Conservation (phyloP, 495 filamentous ascomycete species). For the Penicillium longicatenatum region DNA sequence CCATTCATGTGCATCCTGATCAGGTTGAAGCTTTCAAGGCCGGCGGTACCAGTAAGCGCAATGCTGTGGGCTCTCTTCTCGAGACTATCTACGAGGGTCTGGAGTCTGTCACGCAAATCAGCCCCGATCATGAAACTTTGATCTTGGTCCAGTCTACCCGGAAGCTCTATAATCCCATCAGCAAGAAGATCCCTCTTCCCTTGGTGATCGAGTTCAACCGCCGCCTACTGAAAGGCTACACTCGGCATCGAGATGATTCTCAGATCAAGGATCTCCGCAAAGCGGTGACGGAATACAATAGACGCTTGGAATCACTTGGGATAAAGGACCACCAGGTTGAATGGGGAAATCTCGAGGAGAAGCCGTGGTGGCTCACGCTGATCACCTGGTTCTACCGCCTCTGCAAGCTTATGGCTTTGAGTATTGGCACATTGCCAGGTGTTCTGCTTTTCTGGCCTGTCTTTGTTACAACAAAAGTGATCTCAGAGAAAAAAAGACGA, state of each 20-base stretch:
- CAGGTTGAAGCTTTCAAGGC: slow-evolving; percentile 80
- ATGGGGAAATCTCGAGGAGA: slow-evolving; percentile 69
- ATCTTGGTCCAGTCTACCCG: slow-evolving; percentile 95
- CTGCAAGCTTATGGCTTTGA: slow-evolving; percentile 70
- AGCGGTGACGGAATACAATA: slow-evolving; percentile 83
- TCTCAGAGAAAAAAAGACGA: slow-evolving; percentile 82
- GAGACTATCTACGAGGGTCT: slow-evolving; percentile 83
- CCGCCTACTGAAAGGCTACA: slow-evolving; percentile 85
- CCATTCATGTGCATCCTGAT: slow-evolving; percentile 77
- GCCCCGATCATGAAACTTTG: slow-evolving; percentile 92
- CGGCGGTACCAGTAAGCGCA: slow-evolving; percentile 66
- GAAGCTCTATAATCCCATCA: slow-evolving; percentile 86
- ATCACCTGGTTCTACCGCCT: slow-evolving; percentile 78
- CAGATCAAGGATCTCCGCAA: slow-evolving; percentile 76
- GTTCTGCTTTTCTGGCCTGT: slow-evolving; percentile 85
- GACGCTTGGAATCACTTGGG: slow-evolving; percentile 76
- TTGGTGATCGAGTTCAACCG: slow-evolving; percentile 95
- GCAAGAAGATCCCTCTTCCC: slow-evolving; percentile 89
- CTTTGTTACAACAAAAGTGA: slow-evolving; percentile 86
- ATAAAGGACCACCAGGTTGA: slow-evolving; percentile 94
- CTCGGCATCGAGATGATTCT: slow-evolving; percentile 83
- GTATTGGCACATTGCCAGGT: slow-evolving; percentile 83
- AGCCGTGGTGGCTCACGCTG: slow-evolving; percentile 67
- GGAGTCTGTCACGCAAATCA: slow-evolving; percentile 84
- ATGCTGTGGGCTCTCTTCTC: slow-evolving; percentile 77